Base-by-base conservation (phyloP, 805 yeast species). In the Saturnispora zaruensis region DNA sequence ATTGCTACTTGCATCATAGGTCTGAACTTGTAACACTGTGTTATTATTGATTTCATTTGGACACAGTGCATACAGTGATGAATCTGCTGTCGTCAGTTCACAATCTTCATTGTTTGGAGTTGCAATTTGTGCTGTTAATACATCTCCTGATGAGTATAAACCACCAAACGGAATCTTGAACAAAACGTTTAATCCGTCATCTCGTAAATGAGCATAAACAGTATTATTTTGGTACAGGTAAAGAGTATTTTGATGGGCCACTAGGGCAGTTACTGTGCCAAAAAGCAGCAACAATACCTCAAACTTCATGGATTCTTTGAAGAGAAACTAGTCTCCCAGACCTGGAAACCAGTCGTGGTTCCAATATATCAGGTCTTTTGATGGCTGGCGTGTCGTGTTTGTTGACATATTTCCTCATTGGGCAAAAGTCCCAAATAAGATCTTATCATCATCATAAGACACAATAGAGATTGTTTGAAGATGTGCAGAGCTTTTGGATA, bases 161-260 rank as follows among this genome's bases (percentile, higher is more conserved):
- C 46, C 36, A 46, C 64, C 59, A 53, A 67, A 64, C 2, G 57
- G 59, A 9, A 67, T 53, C 18, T 61, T 59, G 2, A 66, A 50
- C 25, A 66, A 45, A 18, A 54, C 42, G 41, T 53, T 51, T 6
- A 32, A 33, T 13, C 49, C 48, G 7, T 43, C 48, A 16, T 54
- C 52, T 16, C 30, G 9, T 42, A 34, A 11, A 25, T 40, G 44
- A 26, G 45, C 41, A 42, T 30, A 66, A 6, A 58, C 58, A 5
- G 66, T 66, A 44, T 60, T 55, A 45, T 64, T 65, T 40, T 56
- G 44, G 51, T 62, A 66, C 51, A 66, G 61, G 51, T 66, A 66
- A 1, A 64, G 52, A 3, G 68, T 58, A 36, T 64, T 61, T 21
- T 56, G 62, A 11, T 16, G 24, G 11, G 25, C 40, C 18, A 21